phyloP scores from a whole-genome alignment of 192 early-diverging fungal genomes.

The Lobosporangium transversale region DNA sequence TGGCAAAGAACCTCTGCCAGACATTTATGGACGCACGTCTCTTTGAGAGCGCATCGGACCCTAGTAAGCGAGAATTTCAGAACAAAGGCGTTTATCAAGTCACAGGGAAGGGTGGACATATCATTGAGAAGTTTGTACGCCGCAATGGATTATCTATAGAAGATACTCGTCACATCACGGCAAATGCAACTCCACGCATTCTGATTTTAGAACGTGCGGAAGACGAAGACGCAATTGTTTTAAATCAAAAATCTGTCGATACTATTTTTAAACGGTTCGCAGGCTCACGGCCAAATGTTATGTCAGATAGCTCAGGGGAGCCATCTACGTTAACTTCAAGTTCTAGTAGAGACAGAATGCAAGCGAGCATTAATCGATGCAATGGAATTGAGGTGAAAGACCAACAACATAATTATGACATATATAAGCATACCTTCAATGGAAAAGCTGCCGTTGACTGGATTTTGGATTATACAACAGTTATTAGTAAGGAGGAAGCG shows the following conservation, averaged over 20 bases:
- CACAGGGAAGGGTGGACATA: conserved; percentile 62
- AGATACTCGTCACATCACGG: conserved; percentile 55
- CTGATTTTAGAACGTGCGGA: conserved; percentile 55
- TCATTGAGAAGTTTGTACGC: conserved; percentile 60
- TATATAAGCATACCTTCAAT: conserved; percentile 58
- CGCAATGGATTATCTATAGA: conserved; percentile 49
- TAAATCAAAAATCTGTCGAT: conserved; percentile 52
- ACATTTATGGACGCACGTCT: conserved; percentile 64
- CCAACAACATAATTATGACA: conserved; percentile 52
- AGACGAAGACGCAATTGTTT: conserved; percentile 61
- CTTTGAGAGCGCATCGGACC: conserved; percentile 57
- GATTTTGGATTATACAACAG: conserved; percentile 61
- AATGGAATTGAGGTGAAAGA: conserved; percentile 60
- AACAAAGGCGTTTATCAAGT: conserved; percentile 59
- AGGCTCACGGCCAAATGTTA: conserved; percentile 46
- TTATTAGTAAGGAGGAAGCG: conserved; percentile 60
- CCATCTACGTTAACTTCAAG: conserved; percentile 21
- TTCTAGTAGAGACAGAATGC: conserved; percentile 24
- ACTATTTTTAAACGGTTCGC: conserved; percentile 56
- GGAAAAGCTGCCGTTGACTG: conserved; percentile 59
- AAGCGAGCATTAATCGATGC: conserved; percentile 37
- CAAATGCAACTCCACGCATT: conserved; percentile 41
- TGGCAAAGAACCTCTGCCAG: conserved; percentile 66
- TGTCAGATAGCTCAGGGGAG: conserved; percentile 1
- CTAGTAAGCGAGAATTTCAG: conserved; percentile 56